These are phyloP conservation scores for Pseudevernia furfuracea DNA, from an alignment of 495 filamentous ascomycete species.

Conservation along the genomic window DNA sequence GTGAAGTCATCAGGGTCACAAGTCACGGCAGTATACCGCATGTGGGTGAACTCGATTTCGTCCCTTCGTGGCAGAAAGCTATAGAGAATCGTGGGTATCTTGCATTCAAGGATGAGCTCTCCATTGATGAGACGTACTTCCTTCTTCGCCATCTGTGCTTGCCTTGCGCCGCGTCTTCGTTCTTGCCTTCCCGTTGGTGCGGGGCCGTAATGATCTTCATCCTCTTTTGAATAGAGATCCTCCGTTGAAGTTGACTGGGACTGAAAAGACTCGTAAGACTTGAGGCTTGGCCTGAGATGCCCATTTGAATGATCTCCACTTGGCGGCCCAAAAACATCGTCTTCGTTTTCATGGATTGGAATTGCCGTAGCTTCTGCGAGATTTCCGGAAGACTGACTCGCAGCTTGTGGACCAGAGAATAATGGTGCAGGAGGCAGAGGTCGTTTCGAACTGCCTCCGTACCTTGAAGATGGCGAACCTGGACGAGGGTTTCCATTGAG, in stretches of 20 bases:
- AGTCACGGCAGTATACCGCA: constrained; percentile 99
- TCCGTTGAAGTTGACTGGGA: constrained; percentile 60
- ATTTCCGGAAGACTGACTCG: constrained; percentile 41
- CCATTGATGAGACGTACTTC: constrained; percentile 95
- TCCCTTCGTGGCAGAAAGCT: constrained; percentile 87
- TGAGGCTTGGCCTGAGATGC: constrained; percentile 40
- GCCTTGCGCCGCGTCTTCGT: constrained; percentile 70
- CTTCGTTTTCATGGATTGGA: constrained; percentile 47
- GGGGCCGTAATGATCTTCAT: constrained; percentile 65
- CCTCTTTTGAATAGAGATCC: constrained; percentile 40
- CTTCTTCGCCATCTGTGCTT: constrained; percentile 84
- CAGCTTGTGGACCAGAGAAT: constrained; percentile 48
- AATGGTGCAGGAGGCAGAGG: constrained; percentile 88
- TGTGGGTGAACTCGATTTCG: constrained; percentile 95
- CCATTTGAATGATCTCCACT: constrained; percentile 27
- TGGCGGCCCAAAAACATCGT: constrained; percentile 65
- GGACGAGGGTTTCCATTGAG: constrained; percentile 84
- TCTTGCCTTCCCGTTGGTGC: constrained; percentile 79
- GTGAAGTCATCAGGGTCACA: constrained; percentile 97
- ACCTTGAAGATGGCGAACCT: constrained; percentile 79
- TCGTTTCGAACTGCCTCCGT: constrained; percentile 73
- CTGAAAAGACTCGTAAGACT: constrained; percentile 54
- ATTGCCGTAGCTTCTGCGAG: constrained; percentile 42
- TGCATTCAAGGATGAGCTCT: constrained; percentile 95
- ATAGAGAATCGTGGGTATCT: constrained; percentile 95